Conservation (phyloP, 768 basidiomycete genomes). For the Cystobasidium tubakii region DNA sequence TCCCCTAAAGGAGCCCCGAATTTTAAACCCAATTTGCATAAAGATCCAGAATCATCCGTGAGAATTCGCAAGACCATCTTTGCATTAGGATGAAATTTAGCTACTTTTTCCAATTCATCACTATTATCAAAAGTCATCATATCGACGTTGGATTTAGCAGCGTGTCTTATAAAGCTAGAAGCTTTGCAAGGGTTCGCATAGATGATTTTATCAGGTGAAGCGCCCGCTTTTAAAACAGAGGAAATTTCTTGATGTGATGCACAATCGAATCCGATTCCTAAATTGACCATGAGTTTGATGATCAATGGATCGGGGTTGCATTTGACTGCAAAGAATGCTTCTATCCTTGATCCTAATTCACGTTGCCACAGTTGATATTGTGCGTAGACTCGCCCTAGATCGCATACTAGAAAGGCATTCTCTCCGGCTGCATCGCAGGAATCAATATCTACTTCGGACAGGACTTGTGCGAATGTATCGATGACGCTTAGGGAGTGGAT, state of each 20-base stretch:
- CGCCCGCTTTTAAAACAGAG: slow-evolving; percentile 62
- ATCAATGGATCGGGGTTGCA: slow-evolving; percentile 97
- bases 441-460: slow-evolving; percentile 44
- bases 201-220: slow-evolving; percentile 76
- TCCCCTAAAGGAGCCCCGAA: slow-evolving; percentile 83
- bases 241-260: slow-evolving; percentile 90
- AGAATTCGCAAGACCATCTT: slow-evolving; percentile 88
- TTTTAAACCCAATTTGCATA: slow-evolving; percentile 89
- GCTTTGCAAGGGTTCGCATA: slow-evolving; percentile 99
- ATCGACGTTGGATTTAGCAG: slow-evolving; percentile 70
- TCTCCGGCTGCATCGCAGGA: slow-evolving; percentile 61
- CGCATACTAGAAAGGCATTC: slow-evolving; percentile 92
- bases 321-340: slow-evolving; percentile 66
- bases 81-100: slow-evolving; percentile 69
- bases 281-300: slow-evolving; percentile 75
- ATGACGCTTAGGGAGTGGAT: slow-evolving; percentile 35
- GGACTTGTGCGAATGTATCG: slow-evolving; percentile 20
- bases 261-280: slow-evolving; percentile 94
- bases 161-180: slow-evolving; percentile 79
- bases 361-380: slow-evolving; percentile 77
- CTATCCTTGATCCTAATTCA: slow-evolving; percentile 47
- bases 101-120: slow-evolving; percentile 91
- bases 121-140: slow-evolving; percentile 98
- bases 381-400: slow-evolving; percentile 76
- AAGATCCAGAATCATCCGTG: slow-evolving; percentile 92